Evolutionary conservation across 345 rosid species (phyloP).

Genomic region (Salix caprea): DNA sequence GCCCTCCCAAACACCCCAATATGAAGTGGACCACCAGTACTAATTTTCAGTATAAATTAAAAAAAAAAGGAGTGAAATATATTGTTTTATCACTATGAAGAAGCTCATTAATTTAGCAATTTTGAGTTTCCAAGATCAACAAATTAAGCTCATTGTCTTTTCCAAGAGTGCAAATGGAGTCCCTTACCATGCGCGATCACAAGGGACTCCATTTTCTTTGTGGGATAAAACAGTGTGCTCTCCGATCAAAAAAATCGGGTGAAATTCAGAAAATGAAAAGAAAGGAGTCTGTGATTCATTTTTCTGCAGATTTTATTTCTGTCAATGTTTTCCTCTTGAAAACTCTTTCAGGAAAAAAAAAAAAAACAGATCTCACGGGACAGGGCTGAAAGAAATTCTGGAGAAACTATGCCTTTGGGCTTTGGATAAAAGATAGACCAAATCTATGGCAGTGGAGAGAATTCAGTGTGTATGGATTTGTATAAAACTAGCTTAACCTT

Average conservation of each 20-base stretch:
- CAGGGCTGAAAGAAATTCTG: not conserved
- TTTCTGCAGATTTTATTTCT: too few species aligned
- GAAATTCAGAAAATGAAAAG: not conserved
- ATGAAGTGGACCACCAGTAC: slow-evolving; percentile 4
- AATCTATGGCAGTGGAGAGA: not conserved
- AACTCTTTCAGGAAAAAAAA: too few species aligned
- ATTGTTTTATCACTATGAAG: too few species aligned
- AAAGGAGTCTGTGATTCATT: too few species aligned
- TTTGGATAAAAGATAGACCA: not conserved
- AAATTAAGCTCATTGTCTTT: not conserved
- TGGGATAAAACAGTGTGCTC: not conserved
- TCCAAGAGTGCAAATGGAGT: not conserved
- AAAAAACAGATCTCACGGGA: not conserved
- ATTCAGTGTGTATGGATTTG: not conserved
- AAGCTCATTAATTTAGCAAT: not conserved
- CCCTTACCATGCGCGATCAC: not conserved
- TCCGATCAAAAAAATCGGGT: not conserved
- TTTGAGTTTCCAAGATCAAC: not conserved
- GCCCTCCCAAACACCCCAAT: too few species aligned
- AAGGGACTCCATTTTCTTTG: too few species aligned
- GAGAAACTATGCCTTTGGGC: not conserved
- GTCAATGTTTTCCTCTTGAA: too few species aligned
- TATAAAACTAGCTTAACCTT: not conserved
- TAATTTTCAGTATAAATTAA: too few species aligned
- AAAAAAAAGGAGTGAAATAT: too few species aligned